These are phyloP conservation scores for Aureobasidium sp. DNA, from an alignment of 2,329 filamentous ascomycete species.

Conservation along the genomic window DNA sequence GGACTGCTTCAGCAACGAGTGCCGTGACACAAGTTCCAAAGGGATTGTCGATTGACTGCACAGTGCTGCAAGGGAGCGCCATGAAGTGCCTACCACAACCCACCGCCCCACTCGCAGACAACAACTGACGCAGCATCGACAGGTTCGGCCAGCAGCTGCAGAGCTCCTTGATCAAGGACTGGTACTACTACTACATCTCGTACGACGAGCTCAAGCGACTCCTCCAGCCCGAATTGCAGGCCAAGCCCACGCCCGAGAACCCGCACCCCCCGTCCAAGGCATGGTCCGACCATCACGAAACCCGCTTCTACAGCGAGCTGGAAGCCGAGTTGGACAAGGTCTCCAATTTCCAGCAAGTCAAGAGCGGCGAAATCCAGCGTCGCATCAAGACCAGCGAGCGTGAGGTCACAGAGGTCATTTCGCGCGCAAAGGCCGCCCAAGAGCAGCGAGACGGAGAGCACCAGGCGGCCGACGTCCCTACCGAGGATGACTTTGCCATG, in stretches of 20 bases:
- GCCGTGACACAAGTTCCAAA: neutral
- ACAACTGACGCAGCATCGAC: slow-evolving; percentile 13
- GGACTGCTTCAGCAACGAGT: neutral
- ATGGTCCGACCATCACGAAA: slow-evolving; percentile 91
- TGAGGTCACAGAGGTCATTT: slow-evolving; percentile 83
- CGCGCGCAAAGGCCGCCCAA: slow-evolving; percentile 51
- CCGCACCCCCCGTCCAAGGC: slow-evolving; percentile 43
- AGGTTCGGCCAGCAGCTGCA: slow-evolving; percentile 95
- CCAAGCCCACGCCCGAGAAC: slow-evolving; percentile 37
- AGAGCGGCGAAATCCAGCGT: slow-evolving; percentile 89
- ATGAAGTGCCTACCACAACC: slow-evolving; percentile 11
- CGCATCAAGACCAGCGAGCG: slow-evolving; percentile 81
- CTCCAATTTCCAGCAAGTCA: slow-evolving; percentile 94
- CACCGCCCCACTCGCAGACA: neutral
- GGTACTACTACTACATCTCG: slow-evolving; percentile 96
- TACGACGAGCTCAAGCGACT: slow-evolving; percentile 89
- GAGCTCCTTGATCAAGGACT: slow-evolving; percentile 92
- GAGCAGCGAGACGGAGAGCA: slow-evolving; percentile 29
- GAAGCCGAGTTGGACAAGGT: slow-evolving; percentile 95
- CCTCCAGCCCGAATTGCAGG: slow-evolving; percentile 66
- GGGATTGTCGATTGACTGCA: neutral
- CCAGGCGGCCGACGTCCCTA: slow-evolving; percentile 44
- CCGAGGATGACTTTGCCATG: slow-evolving; percentile 88
- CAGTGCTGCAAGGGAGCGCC: slow-evolving; percentile 12
- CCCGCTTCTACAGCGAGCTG: slow-evolving; percentile 75